Conservation (phyloP, 192 early-diverging fungal genomes). For the Gamsiella multidivaricata region DNA sequence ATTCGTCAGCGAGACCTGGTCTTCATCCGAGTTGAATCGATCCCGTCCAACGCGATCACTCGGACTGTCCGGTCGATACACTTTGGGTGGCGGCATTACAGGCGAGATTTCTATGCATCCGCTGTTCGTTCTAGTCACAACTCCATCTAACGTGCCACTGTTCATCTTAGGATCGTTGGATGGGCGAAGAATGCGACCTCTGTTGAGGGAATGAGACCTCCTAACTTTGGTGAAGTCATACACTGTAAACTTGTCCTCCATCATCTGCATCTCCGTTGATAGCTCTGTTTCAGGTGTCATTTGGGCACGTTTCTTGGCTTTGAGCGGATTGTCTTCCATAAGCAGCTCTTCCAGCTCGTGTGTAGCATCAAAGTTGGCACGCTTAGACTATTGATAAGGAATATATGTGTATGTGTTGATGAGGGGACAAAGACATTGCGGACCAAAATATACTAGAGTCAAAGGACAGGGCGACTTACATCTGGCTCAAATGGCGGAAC, state of each 20-base stretch:
- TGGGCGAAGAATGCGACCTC: constrained; percentile 31
- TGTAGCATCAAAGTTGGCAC: constrained; percentile 95
- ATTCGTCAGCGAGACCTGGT: constrained; percentile 18
- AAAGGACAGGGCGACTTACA: constrained; percentile 59
- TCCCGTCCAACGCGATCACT: constrained; percentile 47
- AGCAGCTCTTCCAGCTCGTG: constrained; percentile 96
- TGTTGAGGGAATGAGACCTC: constrained; percentile 29
- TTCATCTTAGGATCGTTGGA: constrained; percentile 30
- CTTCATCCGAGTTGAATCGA: constrained; percentile 40
- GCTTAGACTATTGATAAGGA: constrained; percentile 82
- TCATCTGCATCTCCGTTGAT: constrained; percentile 73
- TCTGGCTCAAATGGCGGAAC: constrained; percentile 88
- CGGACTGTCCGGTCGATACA: constrained; percentile 25
- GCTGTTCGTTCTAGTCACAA: constrained; percentile 7
- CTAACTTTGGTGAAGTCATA: constrained; percentile 79
- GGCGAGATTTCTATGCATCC: constrained; percentile 2
- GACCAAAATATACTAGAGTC: background rate
- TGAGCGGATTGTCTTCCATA: constrained; percentile 95
- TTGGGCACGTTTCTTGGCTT: constrained; percentile 72
- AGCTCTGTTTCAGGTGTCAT: constrained; percentile 57
- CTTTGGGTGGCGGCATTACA: constrained; percentile 6
- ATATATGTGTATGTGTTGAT: no score
- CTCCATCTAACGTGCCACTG: constrained; percentile 41
- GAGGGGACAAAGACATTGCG: no score
- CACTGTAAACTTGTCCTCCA: constrained; percentile 82